Base-by-base conservation (phyloP, 2,329 filamentous ascomycete genomes). In the Colletotrichum ledebouriae region DNA sequence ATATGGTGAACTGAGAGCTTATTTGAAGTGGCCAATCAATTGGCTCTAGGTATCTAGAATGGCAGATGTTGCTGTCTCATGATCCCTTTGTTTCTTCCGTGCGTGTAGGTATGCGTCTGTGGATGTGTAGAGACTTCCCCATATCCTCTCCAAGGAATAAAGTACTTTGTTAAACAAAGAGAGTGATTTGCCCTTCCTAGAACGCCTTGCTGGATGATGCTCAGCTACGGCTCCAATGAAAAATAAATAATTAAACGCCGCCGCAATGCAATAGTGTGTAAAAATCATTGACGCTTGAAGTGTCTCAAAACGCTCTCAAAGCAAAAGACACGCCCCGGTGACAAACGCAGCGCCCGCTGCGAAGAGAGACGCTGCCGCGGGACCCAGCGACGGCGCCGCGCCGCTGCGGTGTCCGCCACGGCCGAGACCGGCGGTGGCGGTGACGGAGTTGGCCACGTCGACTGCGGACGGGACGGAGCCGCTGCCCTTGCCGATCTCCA, bases 401-500 rank as follows among this genome's bases (percentile, higher is more conserved):
- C 50, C 70, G 13, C 57, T 22, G 9, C 57, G 49, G 20, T 62
- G 52, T 15, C 62, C 59, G 12, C 68, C 68, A 2, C 68, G 58
- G 20, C 59, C 53, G 50, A 85, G 67, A 2, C 83, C 83, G n/a
- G 77, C 79, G 4, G 82, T 85, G 0, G 87, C 87, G 3, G 79
- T 73, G 1, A 86, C 84, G 0, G 86, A 77, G 53, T 85, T 83
- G 3, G 76, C 70, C 1, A 87, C 87, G 12, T 75, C 75, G 0
- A 82, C 85, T 3, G 87, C 87, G n/a, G 80, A 82, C 11, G 89
- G 89, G 4, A 91, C 83, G 0, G 82, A 73, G 17, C 77, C 73
- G 12, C 77, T 77, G 6, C 86, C 86, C 11, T 78, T 79, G 22
- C 78, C 78, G 64, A 91, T 90, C 78, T 90, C 87, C 41, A 83